Base-by-base conservation (phyloP, 192 early-diverging fungal species). In the Rhizophagus prolifer region DNA sequence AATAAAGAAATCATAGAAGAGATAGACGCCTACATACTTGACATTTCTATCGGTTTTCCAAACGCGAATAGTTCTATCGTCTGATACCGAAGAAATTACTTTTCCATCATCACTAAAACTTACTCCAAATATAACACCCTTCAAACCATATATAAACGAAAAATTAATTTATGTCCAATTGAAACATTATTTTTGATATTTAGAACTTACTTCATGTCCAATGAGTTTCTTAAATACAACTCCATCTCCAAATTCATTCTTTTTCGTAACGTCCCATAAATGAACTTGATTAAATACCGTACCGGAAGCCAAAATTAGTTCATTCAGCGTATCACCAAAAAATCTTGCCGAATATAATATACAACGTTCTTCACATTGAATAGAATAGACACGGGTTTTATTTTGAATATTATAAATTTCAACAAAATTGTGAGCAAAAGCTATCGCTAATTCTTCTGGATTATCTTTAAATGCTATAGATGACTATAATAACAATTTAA, bases 251-350 rank as follows among this genome's bases (percentile, higher is more conserved):
- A 78, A 26, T 21, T 79, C 77, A 25, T 83, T 80, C 1, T 71
- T 67, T 21, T 80, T 74, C 10, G 61, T 67, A 1, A 89, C 82
- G 60, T 88, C 83, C 93, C 94, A 95, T 5, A 94, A 63, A 70
- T 92, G 81, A 0, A 94, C 89, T 59, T 95, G 86, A 82, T 93
- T 94, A 80, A 95, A 95, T 10, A 95, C 94, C 9, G 95, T 96
- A 0, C 95, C 95, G 1, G 89, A 89, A 0, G 91, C 92, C 12
- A 95, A 81, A 16, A 81, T 75, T 7, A 94, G 62, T 1, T 77
- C 79, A 13, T 81, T 83, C 10, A 82, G 47, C 0, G 84, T 88
- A 6, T 78, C 70, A n/a, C 91, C 91, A 73, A 84, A 86, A 62
- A 96, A 89, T 41, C 89, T 87, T 0, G 93, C 93, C 1, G 92